phyloP scores from a whole-genome alignment of 345 rosid genomes.

The Ailanthus altissimus region DNA sequence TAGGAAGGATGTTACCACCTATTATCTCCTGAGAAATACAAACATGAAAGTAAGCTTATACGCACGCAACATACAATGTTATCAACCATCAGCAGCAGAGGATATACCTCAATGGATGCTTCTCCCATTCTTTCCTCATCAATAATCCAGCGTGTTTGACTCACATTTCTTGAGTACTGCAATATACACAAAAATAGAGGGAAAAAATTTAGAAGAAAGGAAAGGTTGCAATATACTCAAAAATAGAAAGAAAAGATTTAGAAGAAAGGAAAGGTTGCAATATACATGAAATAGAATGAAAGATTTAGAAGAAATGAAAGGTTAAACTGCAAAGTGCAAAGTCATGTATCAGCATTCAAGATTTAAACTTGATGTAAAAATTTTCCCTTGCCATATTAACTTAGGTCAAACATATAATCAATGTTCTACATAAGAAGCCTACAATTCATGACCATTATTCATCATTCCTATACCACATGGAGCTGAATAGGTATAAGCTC shows the following conservation, averaged over 20 bases:
- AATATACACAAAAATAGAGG: constrained; percentile 7
- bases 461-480: neutral
- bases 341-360: neutral
- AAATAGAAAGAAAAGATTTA: neutral
- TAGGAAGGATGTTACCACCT: constrained; percentile 74
- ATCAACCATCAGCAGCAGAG: constrained; percentile 6
- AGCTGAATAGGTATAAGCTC: neutral
- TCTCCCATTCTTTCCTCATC: constrained; percentile 97
- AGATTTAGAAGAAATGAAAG: neutral
- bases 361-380: neutral
- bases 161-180: constrained; percentile 93
- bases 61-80: constrained; percentile 11
- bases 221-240: constrained; percentile 32
- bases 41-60: constrained; percentile 22
- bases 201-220: neutral
- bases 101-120: constrained; percentile 83
- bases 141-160: constrained; percentile 95
- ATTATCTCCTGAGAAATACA: constrained; percentile 73
- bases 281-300: neutral
- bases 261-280: constrained; percentile 31
- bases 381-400: neutral
- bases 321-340: constrained; percentile 6
- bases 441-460: neutral
- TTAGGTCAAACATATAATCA: neutral
- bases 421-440: neutral